Conservation (phyloP, 805 yeast species). For the Suhomyces sp. region DNA sequence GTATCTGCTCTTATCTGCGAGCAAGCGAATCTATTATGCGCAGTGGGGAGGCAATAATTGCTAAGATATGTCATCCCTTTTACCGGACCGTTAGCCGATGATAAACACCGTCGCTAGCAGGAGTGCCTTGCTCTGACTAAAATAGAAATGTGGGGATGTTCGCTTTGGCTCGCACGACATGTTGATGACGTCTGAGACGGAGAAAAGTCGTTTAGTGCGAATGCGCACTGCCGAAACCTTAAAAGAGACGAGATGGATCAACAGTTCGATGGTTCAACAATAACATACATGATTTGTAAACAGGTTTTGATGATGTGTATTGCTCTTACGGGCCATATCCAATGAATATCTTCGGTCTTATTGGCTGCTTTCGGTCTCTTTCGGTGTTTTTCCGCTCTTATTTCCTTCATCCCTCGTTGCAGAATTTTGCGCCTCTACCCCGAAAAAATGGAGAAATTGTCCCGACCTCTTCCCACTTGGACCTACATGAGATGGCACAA, state of each 20-base stretch:
- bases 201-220: background rate
- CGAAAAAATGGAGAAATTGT: background rate
- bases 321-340: background rate
- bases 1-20: background rate
- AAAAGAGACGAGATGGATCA: no score
- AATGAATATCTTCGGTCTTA: background rate
- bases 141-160: background rate
- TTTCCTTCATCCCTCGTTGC: background rate
- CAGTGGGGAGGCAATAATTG: background rate
- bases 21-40: background rate
- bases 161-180: background rate
- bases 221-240: background rate
- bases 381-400: background rate
- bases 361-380: background rate
- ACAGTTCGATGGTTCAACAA: no score
- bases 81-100: background rate
- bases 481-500: background rate
- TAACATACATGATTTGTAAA: no score
- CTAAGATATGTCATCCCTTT: background rate
- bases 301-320: background rate
- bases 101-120: background rate
- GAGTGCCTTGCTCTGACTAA: background rate
- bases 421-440: constrained; percentile 1
- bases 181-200: background rate
- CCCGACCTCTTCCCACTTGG: background rate